Base-by-base conservation (phyloP, 352 stramenopile species). In the Globisporangium irregulare region DNA sequence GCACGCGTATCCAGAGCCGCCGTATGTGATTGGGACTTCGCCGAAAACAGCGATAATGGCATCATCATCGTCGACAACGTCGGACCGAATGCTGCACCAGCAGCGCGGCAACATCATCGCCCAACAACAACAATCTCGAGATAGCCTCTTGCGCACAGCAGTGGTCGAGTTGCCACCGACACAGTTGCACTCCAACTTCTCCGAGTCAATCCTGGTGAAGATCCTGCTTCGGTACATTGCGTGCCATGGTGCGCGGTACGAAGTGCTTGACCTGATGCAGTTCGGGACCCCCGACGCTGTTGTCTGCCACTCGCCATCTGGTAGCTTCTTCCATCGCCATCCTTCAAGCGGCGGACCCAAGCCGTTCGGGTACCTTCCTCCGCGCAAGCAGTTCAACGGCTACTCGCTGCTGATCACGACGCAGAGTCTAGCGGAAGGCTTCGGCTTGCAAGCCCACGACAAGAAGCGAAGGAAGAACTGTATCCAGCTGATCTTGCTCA, bases 201-300 rank as follows among this genome's bases (percentile, higher is more conserved):
- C 77, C 34, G 80, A 91, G 66, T 81, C 82, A 8, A 92, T 92
- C 61, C 74, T 90, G 8, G 76, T 90, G 61, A 87, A 91, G 62
- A 90, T 93, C 67, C 64, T 96, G 56, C 65, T 96, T 32, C 82
- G 89, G 1, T 96, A 94, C 62, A 91, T 96, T 66, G 89, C 82
- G n/a, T 94, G 84, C 43, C 89, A 96, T 41, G 79, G 79, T 2
- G 82, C 79, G 27, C 84, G 89, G 8, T 96, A 96, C 62, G 86
- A 94, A 27, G 81, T 96, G 36, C 72, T 89, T 4, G 89, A 96
- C 51, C 58, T 96, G 38, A 83, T 92, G 75, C 85, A 94, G 62
- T 95, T 92, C 68, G 89, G 89, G 12, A 95, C 89, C 32, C 84
- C 89, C 0, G 87, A 96, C 64, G 80, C 89, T 1, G 73, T 96